Evolutionary conservation across 2,329 filamentous ascomycete genomes (phyloP), one percentile per base, ranked within the genome.

Genomic region (Exserohilum rostratum): DNA sequence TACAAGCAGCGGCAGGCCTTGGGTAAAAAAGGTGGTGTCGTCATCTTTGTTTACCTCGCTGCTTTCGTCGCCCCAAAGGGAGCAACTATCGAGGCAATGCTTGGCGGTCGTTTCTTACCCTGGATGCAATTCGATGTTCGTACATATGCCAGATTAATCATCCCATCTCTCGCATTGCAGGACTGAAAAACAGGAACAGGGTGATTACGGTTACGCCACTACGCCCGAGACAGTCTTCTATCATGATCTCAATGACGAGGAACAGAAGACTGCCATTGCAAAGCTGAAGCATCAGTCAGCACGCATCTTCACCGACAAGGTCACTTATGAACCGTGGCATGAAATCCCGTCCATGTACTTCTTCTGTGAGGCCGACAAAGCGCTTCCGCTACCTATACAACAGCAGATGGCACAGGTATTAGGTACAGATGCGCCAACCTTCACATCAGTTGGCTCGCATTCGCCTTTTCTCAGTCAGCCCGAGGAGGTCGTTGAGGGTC

Each of bases 111-210:
- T 6, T 50, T 43, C 38, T 29, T 43, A 12, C 47, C 47, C 11
- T 50, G 38, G 47, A 50, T 50, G 30, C n/a, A 43, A 18, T 42
- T 50, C 30, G 47, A 50, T 50, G 45, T 47, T 27, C 25, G 45
- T 47, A 20, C 10, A 38, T 6, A 5, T 13, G 25, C 30, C 15
- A 35, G n/a, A 35, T 43, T 3, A 15, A 11, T 30, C 12, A n/a
- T 4, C 6, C 20, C n/a, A 1, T 18, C 30, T 40, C 29, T 38
- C 2, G 11, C 2, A 20, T 30, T 20, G 20, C 38, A 15, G 15
- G 11, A 22, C 38, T 35, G n/a, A 43, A 34, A 37, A 0, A 2
- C 12, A 44, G n/a, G 13, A n/a, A 1, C 5, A 50, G 47, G 38
- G 38, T n/a, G 39, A 50, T 29, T 44, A 50, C 22, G 6, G 30